Base-by-base conservation (phyloP, 1,284 basidiomycete species). In the Pseudozyma thailandica region DNA sequence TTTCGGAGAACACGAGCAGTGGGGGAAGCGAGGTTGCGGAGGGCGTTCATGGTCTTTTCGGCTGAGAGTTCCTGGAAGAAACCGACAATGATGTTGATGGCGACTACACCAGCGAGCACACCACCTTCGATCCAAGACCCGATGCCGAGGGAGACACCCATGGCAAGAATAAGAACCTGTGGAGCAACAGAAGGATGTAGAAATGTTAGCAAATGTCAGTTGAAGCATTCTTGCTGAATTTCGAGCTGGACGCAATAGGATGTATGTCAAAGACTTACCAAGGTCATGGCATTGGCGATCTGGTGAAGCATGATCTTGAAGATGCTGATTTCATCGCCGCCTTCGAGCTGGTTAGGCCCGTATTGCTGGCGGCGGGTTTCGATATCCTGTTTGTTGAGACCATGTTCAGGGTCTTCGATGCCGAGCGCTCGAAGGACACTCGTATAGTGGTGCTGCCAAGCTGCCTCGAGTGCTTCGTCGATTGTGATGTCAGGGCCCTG, bases 41-140 rank as follows among this genome's bases (percentile, higher is more conserved):
- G 84, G 5, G 86, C 86, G 58, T 87, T 86, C 87, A 88, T 88
- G 4, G 87, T 88, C 75, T 87, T 87, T 72, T 88, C 87, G 0
- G 87, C 87, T 18, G 84, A 82, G 64, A 87, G 87, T 76, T 88
- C 87, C 71, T 87, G 87, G 60, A 86, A 84, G 70, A 86, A 87
- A 10, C 87, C 87, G 47, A 87, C 85, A 31, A 74, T 51, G 37
- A 83, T 74, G 66, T 84, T 84, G 59, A 89, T 83, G 31, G 86
- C 80, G 31, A 90, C 88, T 30, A 90, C 86, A 16, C 87, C 88
- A 13, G 87, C 87, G 58, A 90, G 88, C 35, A 90, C 89, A 48
- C 87, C 88, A 21, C 87, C 89, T 74, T 88, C 88, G 61, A 90
- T 87, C 84, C 86, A 90, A 55, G 88, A 87, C 47, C 63, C 33